These are phyloP conservation scores for Diplodia scrobiculata DNA, from an alignment of 2,329 filamentous ascomycete species.

Conservation along the genomic window DNA sequence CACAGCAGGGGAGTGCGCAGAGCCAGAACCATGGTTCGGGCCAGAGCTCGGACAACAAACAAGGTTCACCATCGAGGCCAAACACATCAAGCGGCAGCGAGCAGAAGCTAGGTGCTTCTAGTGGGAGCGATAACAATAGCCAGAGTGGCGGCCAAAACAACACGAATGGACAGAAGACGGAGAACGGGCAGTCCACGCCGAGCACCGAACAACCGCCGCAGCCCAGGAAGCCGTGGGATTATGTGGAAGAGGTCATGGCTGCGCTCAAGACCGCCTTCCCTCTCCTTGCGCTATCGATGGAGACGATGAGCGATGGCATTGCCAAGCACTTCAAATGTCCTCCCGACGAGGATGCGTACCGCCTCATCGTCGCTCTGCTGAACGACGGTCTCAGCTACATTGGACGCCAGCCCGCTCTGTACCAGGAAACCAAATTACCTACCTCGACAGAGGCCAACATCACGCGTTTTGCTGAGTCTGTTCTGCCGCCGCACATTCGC, in stretches of 20 bases:
- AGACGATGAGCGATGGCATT: conserved; percentile 99
- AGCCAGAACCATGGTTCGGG: background rate
- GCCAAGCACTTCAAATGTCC: conserved; percentile 99
- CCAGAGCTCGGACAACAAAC: conserved; percentile 34
- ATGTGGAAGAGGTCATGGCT: conserved; percentile 92
- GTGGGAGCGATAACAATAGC: conserved; percentile 46
- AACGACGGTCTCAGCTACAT: conserved; percentile 96
- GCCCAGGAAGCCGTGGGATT: conserved; percentile 85
- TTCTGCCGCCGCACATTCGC: conserved; percentile 89
- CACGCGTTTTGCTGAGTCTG: conserved; percentile 92
- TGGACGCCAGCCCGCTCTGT: conserved; percentile 79
- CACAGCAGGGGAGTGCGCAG: conserved; percentile 31
- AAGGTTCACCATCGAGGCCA: conserved; percentile 36
- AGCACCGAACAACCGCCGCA: conserved; percentile 36
- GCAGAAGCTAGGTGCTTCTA: background rate
- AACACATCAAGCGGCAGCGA: background rate
- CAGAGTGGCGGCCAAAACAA: conserved; percentile 46
- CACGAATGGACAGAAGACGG: conserved; percentile 48
- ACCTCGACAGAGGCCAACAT: conserved; percentile 93
- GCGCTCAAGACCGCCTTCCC: conserved; percentile 97
- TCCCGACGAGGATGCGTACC: conserved; percentile 95
- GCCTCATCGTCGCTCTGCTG: conserved; percentile 92
- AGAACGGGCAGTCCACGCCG: conserved; percentile 42
- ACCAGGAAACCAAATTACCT: conserved; percentile 89
- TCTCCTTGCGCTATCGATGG: conserved; percentile 93